Evolutionary conservation across 1,139 yeast genomes (phyloP).

Genomic region (Martiniozyma asiatica): DNA sequence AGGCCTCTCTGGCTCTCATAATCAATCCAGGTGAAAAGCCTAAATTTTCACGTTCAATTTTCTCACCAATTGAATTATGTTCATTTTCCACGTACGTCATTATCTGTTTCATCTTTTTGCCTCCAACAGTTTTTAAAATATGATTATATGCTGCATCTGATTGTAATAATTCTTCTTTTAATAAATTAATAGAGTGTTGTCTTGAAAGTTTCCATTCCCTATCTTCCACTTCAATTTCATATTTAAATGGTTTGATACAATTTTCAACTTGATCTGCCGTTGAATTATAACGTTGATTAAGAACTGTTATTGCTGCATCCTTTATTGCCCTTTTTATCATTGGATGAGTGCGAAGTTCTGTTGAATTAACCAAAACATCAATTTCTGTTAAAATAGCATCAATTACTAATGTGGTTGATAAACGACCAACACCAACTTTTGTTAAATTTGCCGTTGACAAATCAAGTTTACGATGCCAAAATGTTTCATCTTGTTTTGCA

Average conservation of each 20-base stretch:
- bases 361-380: slow-evolving; percentile 55
- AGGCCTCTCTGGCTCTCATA: slow-evolving; percentile 70
- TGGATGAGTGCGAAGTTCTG: slow-evolving; percentile 75
- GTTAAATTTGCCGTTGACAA: slow-evolving; percentile 74
- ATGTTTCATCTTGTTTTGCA: slow-evolving; percentile 54
- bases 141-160: slow-evolving; percentile 54
- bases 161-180: slow-evolving; percentile 78
- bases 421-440: slow-evolving; percentile 84
- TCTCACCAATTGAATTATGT: slow-evolving; percentile 34
- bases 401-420: slow-evolving; percentile 74
- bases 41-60: slow-evolving; percentile 27
- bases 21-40: slow-evolving; percentile 37
- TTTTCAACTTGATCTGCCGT: slow-evolving; percentile 98
- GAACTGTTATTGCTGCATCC: slow-evolving; percentile 74
- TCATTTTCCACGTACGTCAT: slow-evolving; percentile 56
- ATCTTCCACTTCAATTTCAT: slow-evolving; percentile 92
- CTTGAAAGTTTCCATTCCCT: slow-evolving; percentile 83
- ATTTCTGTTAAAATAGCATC: slow-evolving; percentile 71
- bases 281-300: slow-evolving; percentile 68
- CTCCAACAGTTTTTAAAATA: slow-evolving; percentile 68
- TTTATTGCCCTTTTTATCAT: slow-evolving; percentile 69
- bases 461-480: slow-evolving; percentile 85
- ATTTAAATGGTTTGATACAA: slow-evolving; percentile 94
- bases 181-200: slow-evolving; percentile 59
- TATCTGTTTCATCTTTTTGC: slow-evolving; percentile 72